A percentile compares a stretch with the other conserved stretches of the same genome.
phyloP scores from a whole-genome alignment of 2,329 filamentous ascomycete genomes.

The Alternaria arbusti region DNA sequence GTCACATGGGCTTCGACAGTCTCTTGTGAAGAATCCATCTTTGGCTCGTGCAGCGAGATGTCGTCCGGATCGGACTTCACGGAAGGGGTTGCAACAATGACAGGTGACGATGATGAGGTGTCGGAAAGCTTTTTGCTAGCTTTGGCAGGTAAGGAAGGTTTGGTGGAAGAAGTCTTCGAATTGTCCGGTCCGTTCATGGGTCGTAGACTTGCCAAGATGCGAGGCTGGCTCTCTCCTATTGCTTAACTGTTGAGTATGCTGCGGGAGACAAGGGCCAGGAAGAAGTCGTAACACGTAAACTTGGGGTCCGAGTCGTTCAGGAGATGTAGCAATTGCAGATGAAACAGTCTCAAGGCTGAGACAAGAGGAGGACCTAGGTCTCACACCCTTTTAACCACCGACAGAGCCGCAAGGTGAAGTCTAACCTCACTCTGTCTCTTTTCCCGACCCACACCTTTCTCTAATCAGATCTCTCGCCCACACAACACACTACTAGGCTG shows the following conservation, averaged over 20 bases:
- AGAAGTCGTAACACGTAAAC: not conserved
- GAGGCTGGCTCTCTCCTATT: not conserved
- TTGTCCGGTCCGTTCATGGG: slow-evolving; percentile 30
- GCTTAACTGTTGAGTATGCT: not conserved
- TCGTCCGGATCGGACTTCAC: slow-evolving; percentile 27
- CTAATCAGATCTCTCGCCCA: slow-evolving; percentile 1
- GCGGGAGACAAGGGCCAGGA: not conserved
- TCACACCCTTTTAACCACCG: slow-evolving; percentile 18
- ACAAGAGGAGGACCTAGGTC: not conserved
- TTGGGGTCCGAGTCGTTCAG: not conserved
- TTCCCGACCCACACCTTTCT: not conserved
- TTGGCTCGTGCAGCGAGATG: slow-evolving; percentile 16
- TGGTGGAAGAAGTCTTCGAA: slow-evolving; percentile 12
- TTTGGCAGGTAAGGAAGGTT: slow-evolving; percentile 11
- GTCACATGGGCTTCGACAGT: slow-evolving; percentile 11
- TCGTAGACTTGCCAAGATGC: not conserved
- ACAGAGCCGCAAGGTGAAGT: slow-evolving; percentile 14
- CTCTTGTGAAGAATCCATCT: slow-evolving; percentile 23
- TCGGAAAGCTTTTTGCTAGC: slow-evolving; percentile 23
- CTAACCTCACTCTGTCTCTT: not conserved
- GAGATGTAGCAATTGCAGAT: not conserved
- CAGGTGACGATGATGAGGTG: slow-evolving; percentile 30
- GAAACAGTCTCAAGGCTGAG: not conserved
- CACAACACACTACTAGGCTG: slow-evolving; percentile 9
- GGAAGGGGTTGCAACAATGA: slow-evolving; percentile 33